Evolutionary conservation across 768 basidiomycete genomes (phyloP).

Genomic region (Arthromyces matolae): DNA sequence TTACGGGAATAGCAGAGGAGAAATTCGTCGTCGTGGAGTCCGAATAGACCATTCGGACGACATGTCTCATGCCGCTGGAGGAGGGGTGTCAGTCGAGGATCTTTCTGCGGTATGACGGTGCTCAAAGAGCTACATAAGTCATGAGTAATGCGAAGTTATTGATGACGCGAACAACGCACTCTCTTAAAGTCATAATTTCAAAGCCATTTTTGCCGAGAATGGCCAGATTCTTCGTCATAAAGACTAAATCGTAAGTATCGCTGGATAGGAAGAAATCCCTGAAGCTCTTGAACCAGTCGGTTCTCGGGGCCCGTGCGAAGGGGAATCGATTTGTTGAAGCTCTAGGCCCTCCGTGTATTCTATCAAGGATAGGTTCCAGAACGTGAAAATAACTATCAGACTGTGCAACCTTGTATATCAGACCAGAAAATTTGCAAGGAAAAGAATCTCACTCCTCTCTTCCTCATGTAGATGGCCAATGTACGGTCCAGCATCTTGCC

Average conservation of each 20-base stretch:
- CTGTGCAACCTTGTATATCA: conserved; percentile 25
- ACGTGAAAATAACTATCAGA: conserved; percentile 90
- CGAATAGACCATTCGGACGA: conserved; percentile 86
- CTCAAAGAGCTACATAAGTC: conserved; percentile 60
- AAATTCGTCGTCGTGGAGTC: conserved; percentile 83
- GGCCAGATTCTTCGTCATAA: conserved; percentile 88
- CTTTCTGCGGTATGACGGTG: conserved; percentile 81
- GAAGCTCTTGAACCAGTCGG: conserved; percentile 91
- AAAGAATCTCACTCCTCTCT: conserved; percentile 66
- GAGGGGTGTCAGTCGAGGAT: conserved; percentile 57
- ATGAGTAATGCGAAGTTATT: neutral
- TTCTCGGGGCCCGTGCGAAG: conserved; percentile 59
- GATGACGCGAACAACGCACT: conserved; percentile 50
- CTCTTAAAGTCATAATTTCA: conserved; percentile 93
- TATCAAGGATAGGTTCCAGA: conserved; percentile 86
- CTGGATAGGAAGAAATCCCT: conserved; percentile 86
- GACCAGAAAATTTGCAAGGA: conserved; percentile 13
- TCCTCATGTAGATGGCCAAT: conserved; percentile 94
- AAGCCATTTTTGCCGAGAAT: conserved; percentile 94
- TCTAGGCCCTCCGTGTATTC: conserved; percentile 72
- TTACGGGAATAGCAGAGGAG: conserved; percentile 84
- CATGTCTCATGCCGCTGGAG: conserved; percentile 80
- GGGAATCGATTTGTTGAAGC: conserved; percentile 62
- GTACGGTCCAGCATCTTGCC: conserved; percentile 84
- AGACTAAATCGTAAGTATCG: conserved; percentile 84